phyloP scores from a whole-genome alignment of 352 stramenopile species.

The Elongisporangium prolatum region DNA sequence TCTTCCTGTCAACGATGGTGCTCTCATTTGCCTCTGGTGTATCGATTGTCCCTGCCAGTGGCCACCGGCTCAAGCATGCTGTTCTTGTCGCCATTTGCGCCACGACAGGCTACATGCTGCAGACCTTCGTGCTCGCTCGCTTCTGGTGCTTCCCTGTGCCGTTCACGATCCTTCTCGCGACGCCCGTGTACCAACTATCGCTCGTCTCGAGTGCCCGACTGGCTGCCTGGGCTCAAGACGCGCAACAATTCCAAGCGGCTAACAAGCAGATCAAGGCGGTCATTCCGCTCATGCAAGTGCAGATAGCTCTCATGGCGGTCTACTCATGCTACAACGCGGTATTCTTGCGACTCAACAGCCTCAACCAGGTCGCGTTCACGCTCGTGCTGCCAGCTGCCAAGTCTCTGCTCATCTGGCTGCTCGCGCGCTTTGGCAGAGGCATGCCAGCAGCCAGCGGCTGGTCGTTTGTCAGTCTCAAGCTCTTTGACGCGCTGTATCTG shows the following conservation, averaged over 20 bases:
- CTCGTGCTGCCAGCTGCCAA: background rate
- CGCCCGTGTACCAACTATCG: background rate
- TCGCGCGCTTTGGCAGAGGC: too few relatives aligned
- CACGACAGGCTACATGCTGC: background rate
- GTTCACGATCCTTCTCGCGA: constrained; percentile 6
- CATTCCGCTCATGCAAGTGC: background rate
- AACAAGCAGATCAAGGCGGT: too few relatives aligned
- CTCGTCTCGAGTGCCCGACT: background rate
- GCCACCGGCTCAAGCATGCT: constrained; percentile 1
- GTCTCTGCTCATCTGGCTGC: background rate
- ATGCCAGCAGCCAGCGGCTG: background rate
- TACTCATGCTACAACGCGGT: constrained; percentile 27
- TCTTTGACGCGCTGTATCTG: background rate
- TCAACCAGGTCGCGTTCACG: background rate
- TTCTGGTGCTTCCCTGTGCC: constrained; percentile 21
- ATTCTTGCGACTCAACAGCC: constrained; percentile 4
- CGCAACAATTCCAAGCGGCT: too few relatives aligned
- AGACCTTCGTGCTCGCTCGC: background rate
- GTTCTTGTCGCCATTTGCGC: background rate
- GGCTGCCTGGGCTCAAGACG: too few relatives aligned
- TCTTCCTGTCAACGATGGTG: constrained; percentile 10
- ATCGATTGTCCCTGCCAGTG: constrained; percentile 15
- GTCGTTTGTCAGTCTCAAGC: background rate
- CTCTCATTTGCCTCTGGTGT: constrained; percentile 9
- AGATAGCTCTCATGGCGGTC: constrained; percentile 18